Base-by-base conservation (phyloP, 1,139 yeast species). In the Saccharomyces hybrid region DNA sequence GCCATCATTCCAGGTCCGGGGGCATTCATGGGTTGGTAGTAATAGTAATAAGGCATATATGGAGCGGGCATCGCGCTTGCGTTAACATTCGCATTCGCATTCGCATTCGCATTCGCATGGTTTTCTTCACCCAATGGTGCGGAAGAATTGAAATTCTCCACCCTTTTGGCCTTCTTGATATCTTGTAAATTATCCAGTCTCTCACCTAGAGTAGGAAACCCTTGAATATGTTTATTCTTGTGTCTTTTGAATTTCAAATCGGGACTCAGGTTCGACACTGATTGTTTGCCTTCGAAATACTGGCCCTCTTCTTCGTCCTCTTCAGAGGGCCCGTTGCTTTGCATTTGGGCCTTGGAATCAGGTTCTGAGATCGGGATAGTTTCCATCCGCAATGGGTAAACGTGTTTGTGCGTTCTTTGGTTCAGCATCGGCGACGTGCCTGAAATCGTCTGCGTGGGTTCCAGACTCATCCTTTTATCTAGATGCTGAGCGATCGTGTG, bases 71-170 rank as follows among this genome's bases (percentile, higher is more conserved):
- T 34, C 30, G 48, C 42, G n/a, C 28, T 47, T 50, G 49, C 14
- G 32, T 42, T 54, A 49, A 26, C 42, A 38, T 13, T 31, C 7
- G 6, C 34, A 31, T 31, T n/a, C 13, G 11, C 13, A 16, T n/a
- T 20, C 20, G 20, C 42, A 38, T 13, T 31, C 7, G 6, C 34
- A 31, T 31, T n/a, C 13, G 11, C 13, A 16, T n/a, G n/a, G 44
- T 25, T 20, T 1, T 48, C 31, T 44, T 48, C 27, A 23, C 31
- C 42, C 16, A 42, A 16, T 20, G 44, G 49, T 13, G 30, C 52
- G 8, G 71, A 67, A 1, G 71, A 67, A 52, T 68, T 68, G 54
- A 69, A 69, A 52, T 66, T 66, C 30, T 67, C 70, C 30, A 69
- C 60, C 62, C 70, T 59, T 53, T 62, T 63, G 9, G 72, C 69